A percentile compares a stretch with the other conserved stretches of the same genome.
Conservation (phyloP, 2,329 filamentous ascomycete species). For the Podosphaera aphanis region DNA sequence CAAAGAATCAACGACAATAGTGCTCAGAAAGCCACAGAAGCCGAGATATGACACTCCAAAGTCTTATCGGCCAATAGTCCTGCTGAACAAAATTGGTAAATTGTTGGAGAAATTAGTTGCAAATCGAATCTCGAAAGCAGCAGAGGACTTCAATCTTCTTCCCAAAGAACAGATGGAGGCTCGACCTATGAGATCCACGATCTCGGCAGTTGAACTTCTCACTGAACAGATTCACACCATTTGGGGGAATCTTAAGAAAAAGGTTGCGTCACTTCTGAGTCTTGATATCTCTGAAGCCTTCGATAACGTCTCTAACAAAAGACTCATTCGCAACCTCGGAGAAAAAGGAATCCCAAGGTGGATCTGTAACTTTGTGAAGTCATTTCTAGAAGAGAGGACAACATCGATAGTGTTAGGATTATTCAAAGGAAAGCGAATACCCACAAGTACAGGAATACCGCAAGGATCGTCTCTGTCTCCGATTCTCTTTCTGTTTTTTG, state of each 20-base stretch:
- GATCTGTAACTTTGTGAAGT: background rate
- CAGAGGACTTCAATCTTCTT: background rate
- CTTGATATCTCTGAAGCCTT: background rate
- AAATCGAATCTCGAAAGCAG: background rate
- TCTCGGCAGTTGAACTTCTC: background rate
- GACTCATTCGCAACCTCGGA: background rate
- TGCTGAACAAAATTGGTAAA: background rate
- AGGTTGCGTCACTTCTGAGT: background rate
- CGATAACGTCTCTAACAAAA: background rate
- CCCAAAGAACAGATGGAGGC: background rate
- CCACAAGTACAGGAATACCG: background rate
- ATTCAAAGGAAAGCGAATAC: background rate
- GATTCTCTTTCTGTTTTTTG: background rate
- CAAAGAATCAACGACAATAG: background rate
- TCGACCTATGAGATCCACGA: background rate
- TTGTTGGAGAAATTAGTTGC: background rate
- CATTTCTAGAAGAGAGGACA: constrained; percentile 1
- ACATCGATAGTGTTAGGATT: background rate
- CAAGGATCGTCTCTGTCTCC: background rate
- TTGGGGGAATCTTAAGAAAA: background rate
- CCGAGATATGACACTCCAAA: constrained; percentile 1
- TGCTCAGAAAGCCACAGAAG: background rate
- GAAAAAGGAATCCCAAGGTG: background rate
- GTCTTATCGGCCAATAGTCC: background rate
- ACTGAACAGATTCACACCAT: background rate